phyloP scores from a whole-genome alignment of 2,329 filamentous ascomycete genomes.

The Curvularia eragrostidis region DNA sequence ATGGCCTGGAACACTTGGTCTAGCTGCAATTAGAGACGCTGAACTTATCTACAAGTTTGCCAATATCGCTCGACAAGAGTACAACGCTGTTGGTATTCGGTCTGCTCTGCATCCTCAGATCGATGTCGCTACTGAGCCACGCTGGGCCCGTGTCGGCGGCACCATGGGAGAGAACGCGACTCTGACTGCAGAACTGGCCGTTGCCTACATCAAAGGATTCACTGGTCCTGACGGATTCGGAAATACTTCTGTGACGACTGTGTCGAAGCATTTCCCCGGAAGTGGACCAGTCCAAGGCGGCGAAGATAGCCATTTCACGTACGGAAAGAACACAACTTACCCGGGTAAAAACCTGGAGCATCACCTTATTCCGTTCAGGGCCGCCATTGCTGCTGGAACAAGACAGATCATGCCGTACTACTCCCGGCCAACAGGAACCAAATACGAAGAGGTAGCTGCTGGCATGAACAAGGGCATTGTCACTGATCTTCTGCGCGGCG shows the following conservation, averaged over 20 bases:
- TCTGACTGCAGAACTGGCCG: constrained; percentile 47
- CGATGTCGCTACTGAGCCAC: constrained; percentile 59
- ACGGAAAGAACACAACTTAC: constrained; percentile 60
- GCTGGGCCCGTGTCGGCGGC: constrained; percentile 57
- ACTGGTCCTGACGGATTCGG: constrained; percentile 55
- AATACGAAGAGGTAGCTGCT: constrained; percentile 58
- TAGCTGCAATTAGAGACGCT: constrained; percentile 58
- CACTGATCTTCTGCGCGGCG: constrained; percentile 56
- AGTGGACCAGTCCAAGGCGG: constrained; percentile 58
- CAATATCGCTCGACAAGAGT: constrained; percentile 59
- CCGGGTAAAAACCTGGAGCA: constrained; percentile 60
- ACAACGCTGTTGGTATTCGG: constrained; percentile 53
- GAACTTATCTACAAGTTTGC: constrained; percentile 56
- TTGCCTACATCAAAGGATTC: constrained; percentile 58
- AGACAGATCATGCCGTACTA: constrained; percentile 63
- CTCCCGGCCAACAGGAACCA: constrained; percentile 56
- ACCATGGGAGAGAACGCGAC: constrained; percentile 60
- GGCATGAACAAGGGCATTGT: constrained; percentile 61
- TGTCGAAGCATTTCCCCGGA: constrained; percentile 63
- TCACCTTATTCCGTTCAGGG: constrained; percentile 60
- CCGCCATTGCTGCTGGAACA: constrained; percentile 58
- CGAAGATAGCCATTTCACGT: constrained; percentile 61
- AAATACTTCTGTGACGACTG: constrained; percentile 54
- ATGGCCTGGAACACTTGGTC: constrained; percentile 60
- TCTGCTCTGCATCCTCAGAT: constrained; percentile 60